A percentile compares a stretch with the other conserved stretches of the same genome.
Evolutionary conservation across 257 asterid genomes (phyloP).

Genomic region (Anisodus tanguticus): DNA sequence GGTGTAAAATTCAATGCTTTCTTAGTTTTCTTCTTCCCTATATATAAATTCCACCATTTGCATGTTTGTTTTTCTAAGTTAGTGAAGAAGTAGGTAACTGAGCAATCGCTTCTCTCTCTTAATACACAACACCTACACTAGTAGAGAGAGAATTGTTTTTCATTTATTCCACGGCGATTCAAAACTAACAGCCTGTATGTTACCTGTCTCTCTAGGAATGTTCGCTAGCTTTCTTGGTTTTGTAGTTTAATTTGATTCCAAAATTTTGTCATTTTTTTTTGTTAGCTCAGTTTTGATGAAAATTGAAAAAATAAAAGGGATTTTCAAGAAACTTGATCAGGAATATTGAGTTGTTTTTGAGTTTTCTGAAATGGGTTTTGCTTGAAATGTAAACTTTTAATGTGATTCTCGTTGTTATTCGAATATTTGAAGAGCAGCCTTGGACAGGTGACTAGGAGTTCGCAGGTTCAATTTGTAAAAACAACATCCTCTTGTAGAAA

Average conservation of each 20-base stretch:
- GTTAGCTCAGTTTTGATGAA: too few species aligned
- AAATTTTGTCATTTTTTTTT: too few species aligned
- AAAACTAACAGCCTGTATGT: slow-evolving; percentile 32
- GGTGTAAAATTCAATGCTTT: background rate
- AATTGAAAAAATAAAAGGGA: background rate
- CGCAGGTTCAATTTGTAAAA: too few species aligned
- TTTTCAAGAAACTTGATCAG: background rate
- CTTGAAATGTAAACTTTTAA: background rate
- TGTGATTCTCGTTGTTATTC: background rate
- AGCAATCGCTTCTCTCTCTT: slow-evolving; percentile 30
- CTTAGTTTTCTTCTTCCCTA: background rate
- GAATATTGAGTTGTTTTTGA: slow-evolving; percentile 17
- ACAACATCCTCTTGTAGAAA: too few species aligned
- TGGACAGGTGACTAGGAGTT: too few species aligned
- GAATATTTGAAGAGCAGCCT: too few species aligned
- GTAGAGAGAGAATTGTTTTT: slow-evolving; percentile 13
- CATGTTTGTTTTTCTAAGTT: background rate
- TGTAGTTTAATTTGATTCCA: background rate
- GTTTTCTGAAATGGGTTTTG: background rate
- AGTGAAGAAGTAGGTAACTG: slow-evolving; percentile 15
- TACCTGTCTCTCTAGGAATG: slow-evolving; percentile 23
- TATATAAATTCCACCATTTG: slow-evolving; percentile 21
- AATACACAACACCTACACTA: slow-evolving; percentile 20
- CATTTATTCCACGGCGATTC: slow-evolving; percentile 26
- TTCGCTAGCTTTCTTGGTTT: background rate